Evolutionary conservation across 768 basidiomycete genomes (phyloP).

Genomic region (Phaeolepiota aurea): DNA sequence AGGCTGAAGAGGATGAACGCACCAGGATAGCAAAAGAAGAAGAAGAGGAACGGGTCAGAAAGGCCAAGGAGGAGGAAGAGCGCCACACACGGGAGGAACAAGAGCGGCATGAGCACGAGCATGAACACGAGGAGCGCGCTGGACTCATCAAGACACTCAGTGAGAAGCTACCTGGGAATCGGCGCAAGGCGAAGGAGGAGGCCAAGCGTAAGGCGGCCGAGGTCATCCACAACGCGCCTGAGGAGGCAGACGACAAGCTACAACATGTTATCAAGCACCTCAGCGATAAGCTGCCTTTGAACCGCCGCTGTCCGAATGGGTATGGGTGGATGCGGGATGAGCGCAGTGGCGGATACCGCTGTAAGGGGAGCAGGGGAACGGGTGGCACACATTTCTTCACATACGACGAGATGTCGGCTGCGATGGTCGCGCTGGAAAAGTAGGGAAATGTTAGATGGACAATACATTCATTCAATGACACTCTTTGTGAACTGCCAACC

Average conservation of each 20-base stretch:
- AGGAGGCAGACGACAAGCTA: not conserved
- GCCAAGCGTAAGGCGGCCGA: not conserved
- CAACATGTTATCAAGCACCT: not conserved
- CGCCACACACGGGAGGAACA: not conserved
- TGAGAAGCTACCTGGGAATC: not conserved
- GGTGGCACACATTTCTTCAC: constrained; percentile 1
- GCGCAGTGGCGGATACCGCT: not conserved
- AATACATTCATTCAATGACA: too few species aligned
- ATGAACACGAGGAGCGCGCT: not conserved
- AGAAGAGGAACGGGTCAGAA: constrained; percentile 1
- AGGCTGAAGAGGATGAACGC: not conserved
- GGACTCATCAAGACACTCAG: constrained; percentile 1
- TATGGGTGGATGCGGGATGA: constrained; percentile 1
- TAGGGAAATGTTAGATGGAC: too few species aligned
- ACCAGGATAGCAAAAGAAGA: not conserved
- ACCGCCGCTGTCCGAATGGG: not conserved
- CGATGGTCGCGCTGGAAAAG: not conserved
- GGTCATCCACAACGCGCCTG: not conserved
- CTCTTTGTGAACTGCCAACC: too few species aligned
- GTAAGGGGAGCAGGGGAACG: not conserved
- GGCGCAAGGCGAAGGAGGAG: not conserved
- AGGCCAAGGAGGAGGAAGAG: not conserved
- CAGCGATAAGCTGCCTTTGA: not conserved
- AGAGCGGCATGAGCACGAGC: not conserved
- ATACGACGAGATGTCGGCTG: not conserved